Evolutionary conservation across 176 grass and related monocot genomes (phyloP).

Genomic region (Pontederia paniculata): DNA sequence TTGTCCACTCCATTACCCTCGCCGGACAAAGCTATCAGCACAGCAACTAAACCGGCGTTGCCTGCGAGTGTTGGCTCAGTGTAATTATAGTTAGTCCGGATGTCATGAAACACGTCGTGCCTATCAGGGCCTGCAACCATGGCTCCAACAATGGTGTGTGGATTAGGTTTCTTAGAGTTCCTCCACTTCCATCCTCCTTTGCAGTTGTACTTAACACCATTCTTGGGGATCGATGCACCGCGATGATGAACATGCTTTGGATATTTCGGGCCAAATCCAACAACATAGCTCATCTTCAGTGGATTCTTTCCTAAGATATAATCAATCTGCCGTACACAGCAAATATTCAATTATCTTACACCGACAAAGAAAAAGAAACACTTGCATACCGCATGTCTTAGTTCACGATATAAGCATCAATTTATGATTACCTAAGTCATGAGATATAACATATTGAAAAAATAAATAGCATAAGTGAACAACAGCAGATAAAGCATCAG

Average conservation of each 20-base stretch:
- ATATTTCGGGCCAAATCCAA: conserved; percentile 5
- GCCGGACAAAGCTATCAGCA: conserved; percentile 4
- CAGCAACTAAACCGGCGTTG: conserved; percentile 14
- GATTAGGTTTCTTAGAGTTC: conserved; percentile 9
- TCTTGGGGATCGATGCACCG: conserved; percentile 14
- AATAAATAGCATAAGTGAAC: too few relatives aligned
- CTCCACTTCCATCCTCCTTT: conserved; percentile 22
- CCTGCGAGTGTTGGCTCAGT: conserved; percentile 11
- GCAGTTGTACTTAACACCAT: conserved; percentile 3
- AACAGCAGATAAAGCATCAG: too few relatives aligned
- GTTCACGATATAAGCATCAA: too few relatives aligned
- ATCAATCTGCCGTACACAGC: background rate
- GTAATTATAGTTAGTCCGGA: conserved; percentile 12
- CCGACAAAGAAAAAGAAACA: background rate
- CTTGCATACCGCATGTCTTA: too few relatives aligned
- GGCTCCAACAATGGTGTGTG: background rate
- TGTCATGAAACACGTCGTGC: conserved; percentile 1
- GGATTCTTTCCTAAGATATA: conserved; percentile 14
- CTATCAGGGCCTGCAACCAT: conserved; percentile 11
- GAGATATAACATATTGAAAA: too few relatives aligned
- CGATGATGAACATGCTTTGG: conserved; percentile 16
- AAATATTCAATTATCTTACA: background rate
- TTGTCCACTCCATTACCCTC: conserved; percentile 2
- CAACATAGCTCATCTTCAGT: conserved; percentile 7
- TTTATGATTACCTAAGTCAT: too few relatives aligned